Conservation (phyloP, 768 basidiomycete genomes). For the Stropharia rugosoannulata region DNA sequence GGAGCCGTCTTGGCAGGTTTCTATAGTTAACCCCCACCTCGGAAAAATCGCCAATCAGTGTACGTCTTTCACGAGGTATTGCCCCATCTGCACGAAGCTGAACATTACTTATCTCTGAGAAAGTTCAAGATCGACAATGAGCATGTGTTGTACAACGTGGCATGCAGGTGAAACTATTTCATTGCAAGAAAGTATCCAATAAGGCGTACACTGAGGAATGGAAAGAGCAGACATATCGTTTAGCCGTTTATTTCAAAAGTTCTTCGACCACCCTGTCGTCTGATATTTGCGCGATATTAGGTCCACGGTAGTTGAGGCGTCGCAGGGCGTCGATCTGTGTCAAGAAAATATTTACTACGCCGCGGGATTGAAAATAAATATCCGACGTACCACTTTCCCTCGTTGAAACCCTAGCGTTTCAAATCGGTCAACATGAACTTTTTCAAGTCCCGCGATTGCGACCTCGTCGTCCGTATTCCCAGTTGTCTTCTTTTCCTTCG, state of each 20-base stretch:
- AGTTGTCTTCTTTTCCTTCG: constrained; percentile 42
- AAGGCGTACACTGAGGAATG: background rate
- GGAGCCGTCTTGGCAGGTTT: too few relatives aligned
- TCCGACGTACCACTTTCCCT: constrained; percentile 75
- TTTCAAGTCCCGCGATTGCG: constrained; percentile 81
- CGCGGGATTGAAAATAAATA: background rate
- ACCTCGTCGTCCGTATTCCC: constrained; percentile 50
- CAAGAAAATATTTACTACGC: constrained; percentile 1
- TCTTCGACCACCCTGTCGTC: constrained; percentile 88
- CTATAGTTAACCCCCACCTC: too few relatives aligned
- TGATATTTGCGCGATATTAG: constrained; percentile 74
- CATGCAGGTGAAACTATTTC: too few relatives aligned
- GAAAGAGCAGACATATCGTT: constrained; percentile 4
- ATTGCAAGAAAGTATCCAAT: too few relatives aligned
- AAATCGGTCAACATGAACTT: constrained; percentile 82
- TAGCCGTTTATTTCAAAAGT: constrained; percentile 55
- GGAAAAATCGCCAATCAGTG: too few relatives aligned
- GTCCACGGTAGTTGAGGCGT: constrained; percentile 83
- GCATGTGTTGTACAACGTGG: background rate
- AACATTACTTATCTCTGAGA: too few relatives aligned
- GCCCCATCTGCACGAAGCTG: too few relatives aligned
- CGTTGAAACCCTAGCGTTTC: constrained; percentile 81
- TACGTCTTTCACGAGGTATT: too few relatives aligned
- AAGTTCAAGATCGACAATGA: too few relatives aligned
- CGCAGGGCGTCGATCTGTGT: constrained; percentile 83